Percentiles rank a stretch among this genome's conserved stretches.
Conservation (phyloP, 1,284 basidiomycete species). For the Anthracocystis panici-leucophaei region DNA sequence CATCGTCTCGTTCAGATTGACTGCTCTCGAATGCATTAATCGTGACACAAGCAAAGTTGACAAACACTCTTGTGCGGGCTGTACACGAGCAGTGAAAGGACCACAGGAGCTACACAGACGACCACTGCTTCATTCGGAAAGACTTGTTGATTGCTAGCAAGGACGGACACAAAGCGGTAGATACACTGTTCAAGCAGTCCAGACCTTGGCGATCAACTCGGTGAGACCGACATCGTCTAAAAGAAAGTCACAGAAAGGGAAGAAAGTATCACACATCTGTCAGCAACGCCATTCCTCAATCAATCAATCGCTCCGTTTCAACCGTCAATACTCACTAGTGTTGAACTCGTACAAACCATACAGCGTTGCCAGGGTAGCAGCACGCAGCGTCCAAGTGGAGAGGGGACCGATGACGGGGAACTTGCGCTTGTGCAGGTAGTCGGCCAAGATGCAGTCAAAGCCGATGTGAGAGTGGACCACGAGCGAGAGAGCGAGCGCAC, state of each 20-base stretch:
- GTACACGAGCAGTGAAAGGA: too few species aligned
- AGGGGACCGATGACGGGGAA: conserved; percentile 81
- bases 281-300: conserved; percentile 7
- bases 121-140: not conserved
- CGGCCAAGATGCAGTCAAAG: conserved; percentile 71
- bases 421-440: conserved; percentile 95
- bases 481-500: conserved; percentile 84
- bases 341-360: conserved; percentile 82
- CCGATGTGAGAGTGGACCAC: conserved; percentile 94
- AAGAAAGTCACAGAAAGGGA: not conserved
- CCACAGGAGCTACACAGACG: too few species aligned
- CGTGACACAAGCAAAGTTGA: not conserved
- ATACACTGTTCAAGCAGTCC: conserved; percentile 73
- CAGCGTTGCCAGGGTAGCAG: conserved; percentile 83
- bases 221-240: conserved; percentile 85
- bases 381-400: conserved; percentile 80
- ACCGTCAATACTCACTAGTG: conserved; percentile 56
- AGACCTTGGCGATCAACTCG: conserved; percentile 77
- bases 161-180: not conserved
- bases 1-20: not conserved
- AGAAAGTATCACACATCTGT: conserved; percentile 1
- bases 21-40: too few species aligned
- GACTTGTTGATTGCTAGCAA: conserved; percentile 13
- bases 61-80: too few species aligned
- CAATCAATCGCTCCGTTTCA: too few species aligned